Conservation (phyloP, 805 yeast genomes). For the Wickerhamomyces canadensis region DNA sequence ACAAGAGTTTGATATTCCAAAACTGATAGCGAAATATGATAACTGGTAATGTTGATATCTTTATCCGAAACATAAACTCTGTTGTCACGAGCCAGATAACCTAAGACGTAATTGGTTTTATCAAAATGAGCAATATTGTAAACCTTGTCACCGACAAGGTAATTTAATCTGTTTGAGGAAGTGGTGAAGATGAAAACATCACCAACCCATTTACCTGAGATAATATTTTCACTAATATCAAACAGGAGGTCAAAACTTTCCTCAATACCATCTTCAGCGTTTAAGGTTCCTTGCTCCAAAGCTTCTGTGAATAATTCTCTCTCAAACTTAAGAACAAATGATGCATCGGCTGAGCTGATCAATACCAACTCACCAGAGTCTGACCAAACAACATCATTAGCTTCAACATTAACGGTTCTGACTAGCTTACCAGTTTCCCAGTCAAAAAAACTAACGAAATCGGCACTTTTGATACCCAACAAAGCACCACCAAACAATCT, state of each 20-base stretch:
- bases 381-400: constrained; percentile 81
- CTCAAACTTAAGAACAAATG: constrained; percentile 73
- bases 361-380: constrained; percentile 88
- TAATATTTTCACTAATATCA: constrained; percentile 74
- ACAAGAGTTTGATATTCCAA: constrained; percentile 95
- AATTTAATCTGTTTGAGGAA: constrained; percentile 78
- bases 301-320: constrained; percentile 63
- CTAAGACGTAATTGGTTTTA: constrained; percentile 77
- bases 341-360: constrained; percentile 62
- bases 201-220: constrained; percentile 94
- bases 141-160: constrained; percentile 90
- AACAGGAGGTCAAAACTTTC: constrained; percentile 78
- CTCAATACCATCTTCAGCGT: constrained; percentile 85
- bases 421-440: constrained; percentile 88
- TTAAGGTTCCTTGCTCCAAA: constrained; percentile 48
- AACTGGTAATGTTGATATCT: constrained; percentile 76
- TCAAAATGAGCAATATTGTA: constrained; percentile 92
- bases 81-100: constrained; percentile 87
- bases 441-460: constrained; percentile 82
- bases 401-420: constrained; percentile 85
- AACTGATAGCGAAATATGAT: constrained; percentile 77
- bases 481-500: constrained; percentile 86
- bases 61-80: constrained; percentile 89
- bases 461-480: constrained; percentile 78
- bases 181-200: constrained; percentile 95